phyloP scores from a whole-genome alignment of 352 stramenopile species.

The Peronosclerospora sorghi region DNA sequence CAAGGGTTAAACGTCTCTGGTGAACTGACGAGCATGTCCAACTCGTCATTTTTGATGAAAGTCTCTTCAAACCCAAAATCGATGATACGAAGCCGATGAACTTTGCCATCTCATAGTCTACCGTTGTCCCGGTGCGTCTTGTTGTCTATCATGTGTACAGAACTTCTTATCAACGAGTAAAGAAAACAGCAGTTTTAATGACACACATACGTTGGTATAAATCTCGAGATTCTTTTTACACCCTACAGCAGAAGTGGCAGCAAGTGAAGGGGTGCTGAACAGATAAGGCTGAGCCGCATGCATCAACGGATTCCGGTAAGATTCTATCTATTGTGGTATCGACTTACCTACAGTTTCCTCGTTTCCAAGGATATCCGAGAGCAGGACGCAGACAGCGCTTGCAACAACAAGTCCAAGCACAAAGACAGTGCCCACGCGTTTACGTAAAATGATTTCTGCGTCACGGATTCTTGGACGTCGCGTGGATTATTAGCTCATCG shows the following conservation, averaged over 20 bases:
- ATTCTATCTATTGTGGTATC: neutral
- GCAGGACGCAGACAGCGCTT: conserved; percentile 50
- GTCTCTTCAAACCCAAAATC: conserved; percentile 65
- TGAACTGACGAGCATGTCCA: conserved; percentile 71
- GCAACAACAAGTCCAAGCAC: conserved; percentile 46
- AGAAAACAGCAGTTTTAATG: neutral
- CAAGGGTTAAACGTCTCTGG: conserved; percentile 46
- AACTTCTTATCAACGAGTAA: neutral
- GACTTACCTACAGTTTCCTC: conserved; percentile 54
- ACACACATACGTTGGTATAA: conserved; percentile 42
- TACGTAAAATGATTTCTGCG: conserved; percentile 39
- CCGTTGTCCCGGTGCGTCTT: conserved; percentile 47
- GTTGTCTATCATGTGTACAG: conserved; percentile 17
- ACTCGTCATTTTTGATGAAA: conserved; percentile 75
- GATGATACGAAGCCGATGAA: conserved; percentile 62
- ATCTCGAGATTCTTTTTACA: conserved; percentile 63
- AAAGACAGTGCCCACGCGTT: conserved; percentile 44
- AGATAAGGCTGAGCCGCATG: conserved; percentile 43
- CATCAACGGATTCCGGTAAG: neutral
- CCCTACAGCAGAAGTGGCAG: conserved; percentile 46
- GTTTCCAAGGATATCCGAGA: conserved; percentile 47
- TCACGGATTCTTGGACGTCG: conserved; percentile 16
- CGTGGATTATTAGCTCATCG: too few relatives aligned
- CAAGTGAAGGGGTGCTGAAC: conserved; percentile 75
- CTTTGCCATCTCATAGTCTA: conserved; percentile 63